A percentile compares a stretch with the other conserved stretches of the same genome.
These are phyloP conservation scores for Seiridium unicorne DNA, from an alignment of 2,329 filamentous ascomycete genomes.

Conservation along the genomic window DNA sequence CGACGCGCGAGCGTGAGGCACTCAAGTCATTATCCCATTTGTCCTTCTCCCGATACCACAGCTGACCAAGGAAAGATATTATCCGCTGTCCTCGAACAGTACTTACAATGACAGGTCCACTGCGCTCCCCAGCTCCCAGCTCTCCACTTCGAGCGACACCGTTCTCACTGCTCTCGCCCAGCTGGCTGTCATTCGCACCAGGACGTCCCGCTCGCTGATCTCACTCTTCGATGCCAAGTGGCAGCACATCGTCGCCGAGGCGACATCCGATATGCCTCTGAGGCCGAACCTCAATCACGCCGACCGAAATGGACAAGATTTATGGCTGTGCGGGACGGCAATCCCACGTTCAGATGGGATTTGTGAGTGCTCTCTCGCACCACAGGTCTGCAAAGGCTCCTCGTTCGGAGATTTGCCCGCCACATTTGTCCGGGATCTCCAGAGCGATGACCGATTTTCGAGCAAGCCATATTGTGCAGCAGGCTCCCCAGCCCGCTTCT, in stretches of 20 bases:
- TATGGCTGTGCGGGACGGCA: slow-evolving; percentile 26
- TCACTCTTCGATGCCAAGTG: slow-evolving; percentile 48
- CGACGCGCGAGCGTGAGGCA: background rate
- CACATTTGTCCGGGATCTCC: slow-evolving; percentile 31
- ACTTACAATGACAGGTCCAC: background rate
- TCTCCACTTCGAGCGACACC: slow-evolving; percentile 22
- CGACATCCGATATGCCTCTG: slow-evolving; percentile 39
- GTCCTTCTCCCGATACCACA: background rate
- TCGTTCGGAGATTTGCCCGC: slow-evolving; percentile 25
- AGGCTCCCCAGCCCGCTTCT: slow-evolving; percentile 14
- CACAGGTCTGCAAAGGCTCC: background rate
- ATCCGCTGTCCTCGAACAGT: background rate
- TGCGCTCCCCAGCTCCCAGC: background rate
- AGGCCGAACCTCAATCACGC: slow-evolving; percentile 1
- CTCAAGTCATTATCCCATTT: background rate
- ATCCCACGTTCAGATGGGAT: slow-evolving; percentile 27
- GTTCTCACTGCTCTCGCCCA: slow-evolving; percentile 49
- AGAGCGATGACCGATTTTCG: slow-evolving; percentile 25
- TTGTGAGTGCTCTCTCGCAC: slow-evolving; percentile 24
- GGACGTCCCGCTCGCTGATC: slow-evolving; percentile 40
- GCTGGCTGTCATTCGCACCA: slow-evolving; percentile 41
- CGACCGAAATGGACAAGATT: slow-evolving; percentile 3
- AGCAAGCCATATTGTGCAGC: slow-evolving; percentile 11
- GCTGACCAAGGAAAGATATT: background rate
- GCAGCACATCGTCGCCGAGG: slow-evolving; percentile 53